These are phyloP conservation scores for cucumber (Cucumis sativus) DNA, from an alignment of 306 rosid genomes.

Conservation along the genomic window Cucumber_9930_V3 NC_026657.2:19988001-19988500, in stretches of 20 bases:
- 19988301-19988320: conserved; percentile 4
- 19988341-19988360: conserved; percentile 1
- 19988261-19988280: neutral
- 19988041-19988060: neutral
- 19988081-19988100: neutral
- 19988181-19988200: neutral
- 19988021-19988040: neutral
- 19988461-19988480: neutral
- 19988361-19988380: too few species aligned
- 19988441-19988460: neutral
- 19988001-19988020: neutral
- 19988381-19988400: neutral
- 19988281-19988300: neutral
- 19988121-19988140: neutral
- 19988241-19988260: neutral
- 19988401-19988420: conserved; percentile 9
- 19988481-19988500: too few species aligned
- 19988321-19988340: neutral
- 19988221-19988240: neutral
- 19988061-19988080: conserved; percentile 10
- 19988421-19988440: neutral
- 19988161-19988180: neutral
- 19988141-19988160: neutral
- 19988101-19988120: neutral
- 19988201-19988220: conserved; percentile 6